Evolutionary conservation across 163 green algal species (phyloP), one percentile per base, ranked within the genome.

Genomic region (Chlamydomonas reinhardtii): DNA sequence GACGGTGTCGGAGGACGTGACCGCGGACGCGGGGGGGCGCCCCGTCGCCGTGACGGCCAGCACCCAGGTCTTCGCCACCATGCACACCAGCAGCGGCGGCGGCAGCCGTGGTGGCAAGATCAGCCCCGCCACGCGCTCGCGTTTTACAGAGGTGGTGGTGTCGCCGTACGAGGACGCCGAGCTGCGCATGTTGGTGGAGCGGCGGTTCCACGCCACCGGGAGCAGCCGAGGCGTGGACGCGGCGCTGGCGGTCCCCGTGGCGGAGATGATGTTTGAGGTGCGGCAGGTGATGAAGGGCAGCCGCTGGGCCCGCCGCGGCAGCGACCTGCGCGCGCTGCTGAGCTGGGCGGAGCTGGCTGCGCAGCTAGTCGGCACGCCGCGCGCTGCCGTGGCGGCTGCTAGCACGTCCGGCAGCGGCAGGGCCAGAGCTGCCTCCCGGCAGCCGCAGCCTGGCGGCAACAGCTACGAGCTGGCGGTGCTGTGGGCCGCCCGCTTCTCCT

Each of bases 1-100:
- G 39, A 56, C 70, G 25, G 73, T 90, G 19, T 54, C 82, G 43
- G 89, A 92, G 73, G 89, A 92, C 68, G 64, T 90, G 19, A 89
- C 89, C 2, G 37, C 73, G 6, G 48, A n/a, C 39, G 32, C n/a
- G 25, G 29, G 25, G 6, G 34, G 61, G 4, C 61, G 76, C 22
- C 27, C 11, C 27, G 25, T 83, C 24, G 76, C 61, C 12, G 34
- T 83, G 25, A 35, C 76, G 15, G 34, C 32, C 2, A 61, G 76
- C 14, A 73, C 32, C 6, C 64, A 84, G 37, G 76, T 92, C n/a
- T 82, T 92, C 59, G 85, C 89, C 27, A 92, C 85, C 4, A 61
- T 88, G 31, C 85, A 87, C 48, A 37, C 79, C 62, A 66, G 75
- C 15, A 73, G 74, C 31, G 64, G 77, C n/a, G 29, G 43, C 37